These are phyloP conservation scores for Coemansia sp. DNA, from an alignment of 192 early-diverging fungal species.

Conservation along the genomic window DNA sequence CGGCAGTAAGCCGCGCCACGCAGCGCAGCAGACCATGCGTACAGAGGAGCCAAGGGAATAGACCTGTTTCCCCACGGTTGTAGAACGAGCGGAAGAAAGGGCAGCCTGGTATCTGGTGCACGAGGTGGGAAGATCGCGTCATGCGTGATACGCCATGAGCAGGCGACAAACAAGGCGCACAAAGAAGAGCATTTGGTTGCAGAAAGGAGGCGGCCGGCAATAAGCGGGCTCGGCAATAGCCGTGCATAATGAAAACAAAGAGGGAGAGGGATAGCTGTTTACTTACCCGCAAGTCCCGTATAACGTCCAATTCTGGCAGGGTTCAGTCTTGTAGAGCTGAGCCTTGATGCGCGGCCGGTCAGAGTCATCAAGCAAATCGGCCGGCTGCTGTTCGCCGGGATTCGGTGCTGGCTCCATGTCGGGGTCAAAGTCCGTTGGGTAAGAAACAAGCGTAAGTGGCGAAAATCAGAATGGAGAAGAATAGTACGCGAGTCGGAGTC, in stretches of 20 bases:
- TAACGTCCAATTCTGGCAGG: constrained; percentile 59
- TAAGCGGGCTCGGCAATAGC: background rate
- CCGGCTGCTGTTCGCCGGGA: background rate
- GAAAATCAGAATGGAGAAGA: background rate
- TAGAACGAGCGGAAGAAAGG: background rate
- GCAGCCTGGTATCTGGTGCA: background rate
- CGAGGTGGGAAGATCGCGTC: background rate
- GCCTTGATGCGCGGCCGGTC: constrained; percentile 47
- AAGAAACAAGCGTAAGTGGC: background rate
- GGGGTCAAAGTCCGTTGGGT: background rate
- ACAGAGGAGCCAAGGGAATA: background rate
- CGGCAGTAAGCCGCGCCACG: background rate
- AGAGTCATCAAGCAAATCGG: background rate
- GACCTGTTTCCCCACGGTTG: background rate
- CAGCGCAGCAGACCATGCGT: background rate
- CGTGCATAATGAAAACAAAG: constrained; percentile 3
- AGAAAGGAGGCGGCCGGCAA: background rate
- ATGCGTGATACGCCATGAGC: background rate
- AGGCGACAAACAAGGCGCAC: background rate
- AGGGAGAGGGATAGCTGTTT: background rate
- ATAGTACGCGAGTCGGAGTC: constrained; percentile 14
- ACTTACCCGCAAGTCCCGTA: constrained; percentile 60
- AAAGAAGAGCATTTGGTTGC: background rate
- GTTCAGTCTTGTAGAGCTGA: constrained; percentile 74
- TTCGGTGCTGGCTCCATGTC: background rate